Conservation (phyloP, 306 rosid genomes). For the Lathyrus oleraceus region DNA sequence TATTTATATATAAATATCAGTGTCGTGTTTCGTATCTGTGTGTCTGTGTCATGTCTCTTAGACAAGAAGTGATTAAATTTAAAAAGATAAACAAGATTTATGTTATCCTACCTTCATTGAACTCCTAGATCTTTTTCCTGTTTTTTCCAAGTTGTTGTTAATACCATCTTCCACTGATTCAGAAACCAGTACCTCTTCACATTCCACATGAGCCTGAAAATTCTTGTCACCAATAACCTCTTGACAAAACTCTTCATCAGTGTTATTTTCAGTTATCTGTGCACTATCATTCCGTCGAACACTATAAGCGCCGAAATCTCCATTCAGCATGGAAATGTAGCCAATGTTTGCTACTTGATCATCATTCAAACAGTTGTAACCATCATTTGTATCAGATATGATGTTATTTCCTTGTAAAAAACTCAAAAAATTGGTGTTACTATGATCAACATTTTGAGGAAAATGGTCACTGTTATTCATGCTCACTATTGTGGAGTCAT, state of each 20-base stretch:
- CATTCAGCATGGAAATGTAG: slow-evolving; percentile 38
- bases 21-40: too few relatives aligned
- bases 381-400: slow-evolving; percentile 26
- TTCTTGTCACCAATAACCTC: background rate
- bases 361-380: slow-evolving; percentile 32
- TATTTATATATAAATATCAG: too few relatives aligned
- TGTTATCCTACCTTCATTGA: slow-evolving; percentile 50
- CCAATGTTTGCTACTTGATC: slow-evolving; percentile 42
- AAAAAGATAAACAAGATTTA: background rate
- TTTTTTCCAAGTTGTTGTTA: slow-evolving; percentile 15
- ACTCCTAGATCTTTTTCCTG: slow-evolving; percentile 53
- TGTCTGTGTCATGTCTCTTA: too few relatives aligned
- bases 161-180: slow-evolving; percentile 36
- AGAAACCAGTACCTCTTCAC: background rate
- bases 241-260: slow-evolving; percentile 37
- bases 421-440: slow-evolving; percentile 14
- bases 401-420: slow-evolving; percentile 34
- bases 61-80: background rate
- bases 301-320: slow-evolving; percentile 30
- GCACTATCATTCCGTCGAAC: slow-evolving; percentile 41
- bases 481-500: slow-evolving; percentile 39
- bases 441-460: slow-evolving; percentile 38
- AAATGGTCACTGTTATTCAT: slow-evolving; percentile 39
- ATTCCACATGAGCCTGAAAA: too few relatives aligned
- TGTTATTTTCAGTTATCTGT: slow-evolving; percentile 44